Evolutionary conservation across 1,284 basidiomycete genomes (phyloP), one percentile per base, ranked within the genome.

Genomic region (Vanrija pseudolonga): DNA sequence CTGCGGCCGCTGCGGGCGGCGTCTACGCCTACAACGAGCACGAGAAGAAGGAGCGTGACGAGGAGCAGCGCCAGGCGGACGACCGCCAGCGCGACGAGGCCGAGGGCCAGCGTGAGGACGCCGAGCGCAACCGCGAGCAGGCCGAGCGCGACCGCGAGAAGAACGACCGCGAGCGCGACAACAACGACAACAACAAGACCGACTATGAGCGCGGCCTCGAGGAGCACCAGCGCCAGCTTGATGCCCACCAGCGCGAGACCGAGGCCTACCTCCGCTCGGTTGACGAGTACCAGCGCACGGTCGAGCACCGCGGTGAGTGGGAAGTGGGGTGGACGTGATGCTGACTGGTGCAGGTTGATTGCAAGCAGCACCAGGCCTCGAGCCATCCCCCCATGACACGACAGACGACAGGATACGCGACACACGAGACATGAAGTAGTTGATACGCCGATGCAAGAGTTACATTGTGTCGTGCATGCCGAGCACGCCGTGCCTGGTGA

Each of bases 211-310:
- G 15, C 11, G 50, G 50, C 6, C 50, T 51, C 18, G 41, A 37
- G 32, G 26, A 51, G 50, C 50, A 52, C 45, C 26, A 46, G 51
- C 51, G 51, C 51, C 45, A 47, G 51, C 37, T 46, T 12, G 51
- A 51, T 37, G 50, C 50, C 6, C 44, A 51, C 38, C 43, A 51
- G 42, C 50, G 50, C 43, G 45, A 45, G 39, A 20, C 19, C 15
- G 39, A 40, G 2, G 19, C n/a, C n/a, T 40, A 40, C 39, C 39
- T 18, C n/a, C 39, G 39, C 19, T 18, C 39, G 42, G 43, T 51
- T 18, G 50, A 51, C 41, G 26, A 40, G 20, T 50, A 50, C 41
- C 41, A 50, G 48, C 40, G 41, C 41, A 40, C 40, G 26, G 48
- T 50, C 41, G 48, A 50, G 48, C 41, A 41, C 24, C 48, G 48